Evolutionary conservation across 768 basidiomycete species (phyloP).

Genomic region (Rhizopogon vulgaris): DNA sequence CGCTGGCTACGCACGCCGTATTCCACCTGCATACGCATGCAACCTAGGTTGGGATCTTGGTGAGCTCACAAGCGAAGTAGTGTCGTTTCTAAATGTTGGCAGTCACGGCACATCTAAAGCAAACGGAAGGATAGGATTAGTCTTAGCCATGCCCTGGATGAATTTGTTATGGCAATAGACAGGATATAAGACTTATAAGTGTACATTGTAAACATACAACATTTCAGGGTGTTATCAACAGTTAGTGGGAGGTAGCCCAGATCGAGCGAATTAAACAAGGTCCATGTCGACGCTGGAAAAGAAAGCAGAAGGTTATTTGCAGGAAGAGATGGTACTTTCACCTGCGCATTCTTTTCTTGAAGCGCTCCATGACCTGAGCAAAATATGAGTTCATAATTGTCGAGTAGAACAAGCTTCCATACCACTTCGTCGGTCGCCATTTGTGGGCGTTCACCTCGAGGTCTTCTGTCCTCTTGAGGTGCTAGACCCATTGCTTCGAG

Average conservation of each 20-base stretch:
- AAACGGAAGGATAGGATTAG: constrained; percentile 13
- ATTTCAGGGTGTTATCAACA: background rate
- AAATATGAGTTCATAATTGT: constrained; percentile 1
- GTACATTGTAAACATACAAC: background rate
- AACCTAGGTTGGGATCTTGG: too few relatives aligned
- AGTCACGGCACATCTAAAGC: too few relatives aligned
- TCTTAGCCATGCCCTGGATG: constrained; percentile 12
- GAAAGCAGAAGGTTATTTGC: background rate
- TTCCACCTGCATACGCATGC: too few relatives aligned
- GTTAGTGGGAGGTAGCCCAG: background rate
- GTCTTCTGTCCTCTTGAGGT: constrained; percentile 32
- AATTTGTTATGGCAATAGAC: background rate
- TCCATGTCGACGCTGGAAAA: background rate
- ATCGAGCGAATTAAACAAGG: background rate
- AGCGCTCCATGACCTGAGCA: constrained; percentile 87
- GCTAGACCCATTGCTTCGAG: constrained; percentile 79
- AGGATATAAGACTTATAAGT: background rate
- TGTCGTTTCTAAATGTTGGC: too few relatives aligned
- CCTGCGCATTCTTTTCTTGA: constrained; percentile 93
- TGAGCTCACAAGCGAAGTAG: too few relatives aligned
- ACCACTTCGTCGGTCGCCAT: constrained; percentile 92
- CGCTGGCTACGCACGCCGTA: too few relatives aligned
- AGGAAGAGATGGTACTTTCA: constrained; percentile 24
- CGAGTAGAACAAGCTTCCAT: constrained; percentile 20
- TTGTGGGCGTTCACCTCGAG: constrained; percentile 54